Evolutionary conservation across 129 eudicot species (phyloP).

Genomic region (Pittosporum tobira): DNA sequence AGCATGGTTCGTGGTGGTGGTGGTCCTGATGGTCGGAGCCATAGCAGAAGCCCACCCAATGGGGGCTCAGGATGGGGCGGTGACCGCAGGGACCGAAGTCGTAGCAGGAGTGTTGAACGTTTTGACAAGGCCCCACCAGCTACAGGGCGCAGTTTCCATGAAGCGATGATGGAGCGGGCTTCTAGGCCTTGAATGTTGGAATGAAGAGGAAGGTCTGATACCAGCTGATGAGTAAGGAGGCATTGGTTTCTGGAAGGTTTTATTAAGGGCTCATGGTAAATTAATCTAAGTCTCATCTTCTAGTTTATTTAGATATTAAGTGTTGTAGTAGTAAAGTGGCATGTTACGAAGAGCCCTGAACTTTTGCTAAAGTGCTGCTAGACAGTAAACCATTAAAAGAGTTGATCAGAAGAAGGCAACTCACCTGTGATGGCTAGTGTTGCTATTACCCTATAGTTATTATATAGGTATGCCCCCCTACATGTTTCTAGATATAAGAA

Average conservation of each 20-base stretch:
- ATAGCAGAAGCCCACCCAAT: conserved; percentile 31
- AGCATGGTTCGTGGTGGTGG: conserved; percentile 27
- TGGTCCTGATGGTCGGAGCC: conserved; percentile 36
- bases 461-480: too few relatives aligned
- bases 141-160: conserved; percentile 38
- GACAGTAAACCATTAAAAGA: too few relatives aligned
- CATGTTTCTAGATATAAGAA: too few relatives aligned
- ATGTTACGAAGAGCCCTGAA: too few relatives aligned
- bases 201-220: conserved; percentile 58
- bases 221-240: conserved; percentile 21
- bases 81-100: conserved; percentile 31
- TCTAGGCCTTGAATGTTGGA: conserved; percentile 12
- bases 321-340: too few relatives aligned
- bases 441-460: too few relatives aligned
- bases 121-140: conserved; percentile 30
- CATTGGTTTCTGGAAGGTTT: background rate
- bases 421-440: too few relatives aligned
- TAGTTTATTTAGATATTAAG: too few relatives aligned
- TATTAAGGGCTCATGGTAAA: too few relatives aligned
- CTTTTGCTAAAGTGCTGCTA: too few relatives aligned
- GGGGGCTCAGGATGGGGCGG: conserved; percentile 44
- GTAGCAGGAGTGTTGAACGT: conserved; percentile 54
- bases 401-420: too few relatives aligned
- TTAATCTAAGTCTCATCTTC: too few relatives aligned
- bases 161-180: conserved; percentile 39